These are phyloP conservation scores for Penicillium sp. DNA, from an alignment of 2,329 filamentous ascomycete genomes.

Conservation along the genomic window DNA sequence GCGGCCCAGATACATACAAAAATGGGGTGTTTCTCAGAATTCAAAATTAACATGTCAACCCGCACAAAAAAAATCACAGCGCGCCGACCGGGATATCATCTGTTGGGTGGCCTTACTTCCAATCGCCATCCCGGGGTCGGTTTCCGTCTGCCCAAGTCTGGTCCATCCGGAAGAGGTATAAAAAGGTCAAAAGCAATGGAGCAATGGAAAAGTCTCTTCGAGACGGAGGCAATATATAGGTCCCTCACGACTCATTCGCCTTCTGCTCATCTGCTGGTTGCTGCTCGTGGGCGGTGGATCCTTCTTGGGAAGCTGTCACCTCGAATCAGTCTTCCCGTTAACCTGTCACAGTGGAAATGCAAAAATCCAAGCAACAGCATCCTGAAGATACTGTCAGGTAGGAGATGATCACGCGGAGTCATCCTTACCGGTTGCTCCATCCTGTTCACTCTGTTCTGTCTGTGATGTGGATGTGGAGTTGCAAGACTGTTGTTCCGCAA, in stretches of 20 bases:
- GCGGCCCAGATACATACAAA: constrained; percentile 12
- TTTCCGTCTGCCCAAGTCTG: background rate
- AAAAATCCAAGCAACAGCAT: background rate
- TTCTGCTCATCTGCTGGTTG: constrained; percentile 9
- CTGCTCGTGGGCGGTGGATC: constrained; percentile 10
- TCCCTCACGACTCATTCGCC: constrained; percentile 16
- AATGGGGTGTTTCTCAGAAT: background rate
- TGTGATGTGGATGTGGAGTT: constrained; percentile 11
- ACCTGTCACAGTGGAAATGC: constrained; percentile 5
- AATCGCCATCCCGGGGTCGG: background rate
- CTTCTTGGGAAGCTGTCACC: constrained; percentile 17
- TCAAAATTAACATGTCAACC: background rate
- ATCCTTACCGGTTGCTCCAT: constrained; percentile 28
- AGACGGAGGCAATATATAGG: constrained; percentile 1
- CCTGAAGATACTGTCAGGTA: background rate
- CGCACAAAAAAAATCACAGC: constrained; percentile 1
- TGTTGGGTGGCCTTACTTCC: background rate
- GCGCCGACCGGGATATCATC: constrained; percentile 7
- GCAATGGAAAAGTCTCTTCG: background rate
- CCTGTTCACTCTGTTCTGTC: constrained; percentile 12
- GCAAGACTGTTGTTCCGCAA: constrained; percentile 51
- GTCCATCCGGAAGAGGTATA: constrained; percentile 12
- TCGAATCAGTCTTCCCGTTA: constrained; percentile 15
- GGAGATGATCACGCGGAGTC: constrained; percentile 22
- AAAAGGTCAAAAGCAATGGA: constrained; percentile 8